phyloP scores from a whole-genome alignment of 139 green algal species.

The Closterium sp. region DNA sequence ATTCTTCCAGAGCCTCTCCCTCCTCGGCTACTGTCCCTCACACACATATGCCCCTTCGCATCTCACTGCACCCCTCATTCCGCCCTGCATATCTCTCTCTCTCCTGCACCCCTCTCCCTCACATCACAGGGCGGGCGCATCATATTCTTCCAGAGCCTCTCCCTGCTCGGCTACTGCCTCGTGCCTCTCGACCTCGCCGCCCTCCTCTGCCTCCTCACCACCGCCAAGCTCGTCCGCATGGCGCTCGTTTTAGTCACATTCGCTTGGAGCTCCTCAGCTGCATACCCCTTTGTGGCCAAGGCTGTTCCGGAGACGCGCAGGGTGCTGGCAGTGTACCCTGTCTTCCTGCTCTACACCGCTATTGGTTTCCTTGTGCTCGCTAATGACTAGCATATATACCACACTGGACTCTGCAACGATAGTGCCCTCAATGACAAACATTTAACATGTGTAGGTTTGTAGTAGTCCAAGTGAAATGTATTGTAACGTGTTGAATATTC shows the following conservation, averaged over 20 bases:
- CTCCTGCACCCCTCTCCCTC: too few species aligned
- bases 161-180: conserved; percentile 94
- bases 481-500: too few species aligned
- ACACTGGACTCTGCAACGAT: too few species aligned
- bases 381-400: neutral
- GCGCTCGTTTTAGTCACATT: conserved; percentile 64
- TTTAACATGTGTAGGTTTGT: too few species aligned
- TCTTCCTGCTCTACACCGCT: conserved; percentile 73
- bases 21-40: conserved; percentile 79
- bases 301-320: conserved; percentile 60
- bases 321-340: conserved; percentile 87
- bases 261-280: conserved; percentile 72
- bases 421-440: too few species aligned
- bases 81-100: neutral
- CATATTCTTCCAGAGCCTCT: conserved; percentile 90
- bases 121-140: conserved; percentile 74
- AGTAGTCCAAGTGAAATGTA: too few species aligned
- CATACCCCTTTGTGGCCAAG: conserved; percentile 84
- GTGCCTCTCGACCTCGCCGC: conserved; percentile 85
- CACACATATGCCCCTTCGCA: neutral
- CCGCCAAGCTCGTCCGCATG: conserved; percentile 42
- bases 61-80: neutral
- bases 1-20: conserved; percentile 87
- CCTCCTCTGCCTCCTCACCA: conserved; percentile 65
- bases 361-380: conserved; percentile 39